Evolutionary conservation across 2,329 filamentous ascomycete genomes (phyloP).

Genomic region (Exophiala viscosa): DNA sequence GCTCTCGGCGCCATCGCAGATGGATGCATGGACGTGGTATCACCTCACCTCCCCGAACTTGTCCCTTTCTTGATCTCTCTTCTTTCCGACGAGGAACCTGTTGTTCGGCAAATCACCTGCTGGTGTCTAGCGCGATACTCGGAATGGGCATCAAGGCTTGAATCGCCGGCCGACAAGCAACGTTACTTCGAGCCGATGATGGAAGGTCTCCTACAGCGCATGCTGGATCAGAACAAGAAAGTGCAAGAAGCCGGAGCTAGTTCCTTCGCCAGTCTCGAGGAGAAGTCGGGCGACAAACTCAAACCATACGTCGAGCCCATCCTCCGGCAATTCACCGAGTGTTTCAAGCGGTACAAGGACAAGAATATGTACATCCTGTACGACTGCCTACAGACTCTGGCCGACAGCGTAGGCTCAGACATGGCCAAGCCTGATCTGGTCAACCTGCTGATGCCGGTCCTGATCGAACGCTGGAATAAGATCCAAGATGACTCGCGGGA

Average conservation of each 20-base stretch:
- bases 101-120: conserved; percentile 94
- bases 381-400: conserved; percentile 95
- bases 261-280: conserved; percentile 92
- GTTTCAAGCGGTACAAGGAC: conserved; percentile 95
- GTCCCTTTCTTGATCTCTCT: conserved; percentile 86
- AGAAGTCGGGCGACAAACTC: conserved; percentile 78
- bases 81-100: conserved; percentile 77
- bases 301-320: conserved; percentile 86
- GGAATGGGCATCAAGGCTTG: conserved; percentile 77
- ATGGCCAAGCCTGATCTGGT: conserved; percentile 79
- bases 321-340: conserved; percentile 83
- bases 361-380: conserved; percentile 99
- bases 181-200: conserved; percentile 92
- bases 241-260: conserved; percentile 96
- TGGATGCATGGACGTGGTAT: conserved; percentile 85
- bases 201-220: conserved; percentile 89
- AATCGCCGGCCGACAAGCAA: conserved; percentile 62
- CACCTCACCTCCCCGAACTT: conserved; percentile 83
- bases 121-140: conserved; percentile 96
- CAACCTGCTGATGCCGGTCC: conserved; percentile 82
- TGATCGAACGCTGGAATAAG: conserved; percentile 82
- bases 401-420: conserved; percentile 80
- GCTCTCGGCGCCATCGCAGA: conserved; percentile 93
- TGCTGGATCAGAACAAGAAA: conserved; percentile 96
- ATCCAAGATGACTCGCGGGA: conserved; percentile 87